Evolutionary conservation across 2,329 filamentous ascomycete species (phyloP), one percentile per base, ranked within the genome.

Genomic region (Tolypocladium guangdongense): DNA sequence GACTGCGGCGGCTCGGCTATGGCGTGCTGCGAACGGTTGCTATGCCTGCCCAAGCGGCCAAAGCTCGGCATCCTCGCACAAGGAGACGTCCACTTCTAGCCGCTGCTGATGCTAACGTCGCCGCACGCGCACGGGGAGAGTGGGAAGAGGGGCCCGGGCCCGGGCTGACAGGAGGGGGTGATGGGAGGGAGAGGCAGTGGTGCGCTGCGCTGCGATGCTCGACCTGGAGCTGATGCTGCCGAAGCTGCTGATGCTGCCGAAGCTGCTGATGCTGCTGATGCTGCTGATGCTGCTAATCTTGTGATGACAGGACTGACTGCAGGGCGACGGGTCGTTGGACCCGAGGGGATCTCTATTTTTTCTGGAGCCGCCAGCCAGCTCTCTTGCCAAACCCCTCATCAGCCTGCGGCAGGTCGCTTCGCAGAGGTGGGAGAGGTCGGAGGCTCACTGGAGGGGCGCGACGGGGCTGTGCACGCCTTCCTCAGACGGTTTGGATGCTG

Each of bases 1-100:
- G 48, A 22, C 20, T 68, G 60, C 64, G 69, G 68, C 61, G 69
- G 66, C 64, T 78, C 77, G 62, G 71, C 69, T 62, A 80, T 71
- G 58, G 75, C 74, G 64, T 78, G 77, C 70, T 80, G 78, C 66
- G 78, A 78, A 62, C 77, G 76, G 63, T 78, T 78, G 71, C 72
- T 75, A 67, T 78, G 74, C 71, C 72, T 80, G 65, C 74, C 73
- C 66, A 79, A 68, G 64, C 77, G 77, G 69, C 72, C 71, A 68
- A 80, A 80, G 68, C 68, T 68, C 63, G 73, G 76, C 78, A 81
- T 81, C 57, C 59, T 68, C 58, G 39, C 35, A 39, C 32, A 24
- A 35, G 37, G 7, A 18, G 24, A 46, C 43, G 43, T 27, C 43
- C 10, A 7, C 43, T 20, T 32, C 20, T n/a, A 24, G 41, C 24